Evolutionary conservation across 495 filamentous ascomycete species (phyloP), one percentile per base, ranked within the genome.

Genomic region (Aspergillus campestris): DNA sequence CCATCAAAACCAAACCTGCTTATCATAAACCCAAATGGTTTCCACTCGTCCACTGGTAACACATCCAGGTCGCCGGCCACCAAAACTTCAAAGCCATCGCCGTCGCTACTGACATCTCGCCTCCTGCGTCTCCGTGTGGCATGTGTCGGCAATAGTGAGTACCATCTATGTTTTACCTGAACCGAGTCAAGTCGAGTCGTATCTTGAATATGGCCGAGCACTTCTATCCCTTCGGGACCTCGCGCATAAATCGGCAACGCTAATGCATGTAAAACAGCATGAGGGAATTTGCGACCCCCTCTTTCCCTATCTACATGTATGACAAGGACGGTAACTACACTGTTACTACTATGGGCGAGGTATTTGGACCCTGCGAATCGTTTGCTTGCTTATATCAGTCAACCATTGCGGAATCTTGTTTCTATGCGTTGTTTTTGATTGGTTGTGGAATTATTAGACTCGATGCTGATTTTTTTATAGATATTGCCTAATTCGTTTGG

Each of bases 271-370:
- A 12, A 6, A 33, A 9, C 34, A 89, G 86, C 53, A 88, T 94
- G 48, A 75, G 84, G 40, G 87, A 94, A 62, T 94, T 94, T 55
- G 83, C 79, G 43, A 64, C 74, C 6, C 57, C 80, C 11, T 66
- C 69, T 0, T 79, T 76, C 40, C 91, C 89, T 0, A 75, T 96
- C n/a, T 82, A 95, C 56, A 91, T 98, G 92, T 90, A 88, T 61
- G 88, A 89, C 58, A 81, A 74, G 43, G 71, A 86, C 35, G 82
- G 79, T 4, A 70, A 79, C 27, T 86, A 75, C 49, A 71, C 74
- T 7, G 75, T 89, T n/a, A 79, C 75, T 70, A 87, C 76, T 34
- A 71, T 96, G 48, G 80, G 78, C 40, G 76, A 88, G 74, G 84
- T 87, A 67, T 50, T 27, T 40, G 9, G 1, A 18, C 10, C 3